Conservation (phyloP, 2,329 filamentous ascomycete species). For the Hymenoscyphus albidus region DNA sequence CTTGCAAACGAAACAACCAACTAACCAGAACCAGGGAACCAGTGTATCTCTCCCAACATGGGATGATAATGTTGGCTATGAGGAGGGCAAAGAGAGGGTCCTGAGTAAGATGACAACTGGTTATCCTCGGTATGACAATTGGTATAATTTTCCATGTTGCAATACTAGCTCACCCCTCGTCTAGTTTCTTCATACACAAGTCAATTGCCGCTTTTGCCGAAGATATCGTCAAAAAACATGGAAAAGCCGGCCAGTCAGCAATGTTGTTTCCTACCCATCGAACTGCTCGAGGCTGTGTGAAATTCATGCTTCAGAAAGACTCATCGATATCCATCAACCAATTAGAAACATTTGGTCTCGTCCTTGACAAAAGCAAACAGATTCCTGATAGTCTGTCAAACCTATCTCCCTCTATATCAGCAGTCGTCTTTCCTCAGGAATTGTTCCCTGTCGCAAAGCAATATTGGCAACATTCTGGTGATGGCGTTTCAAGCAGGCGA, state of each 20-base stretch:
- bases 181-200: constrained; percentile 86
- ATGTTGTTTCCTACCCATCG: constrained; percentile 77
- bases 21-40: constrained; percentile 64
- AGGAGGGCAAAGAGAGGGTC: constrained; percentile 90
- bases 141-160: neutral
- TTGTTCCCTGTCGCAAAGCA: constrained; percentile 75
- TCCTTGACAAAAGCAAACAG: constrained; percentile 54
- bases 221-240: constrained; percentile 63
- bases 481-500: constrained; percentile 84
- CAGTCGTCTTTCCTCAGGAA: constrained; percentile 66
- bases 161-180: constrained; percentile 24
- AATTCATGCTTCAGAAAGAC: constrained; percentile 64
- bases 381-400: constrained; percentile 49
- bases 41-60: constrained; percentile 95
- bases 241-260: constrained; percentile 59
- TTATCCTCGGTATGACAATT: constrained; percentile 68
- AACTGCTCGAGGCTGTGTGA: constrained; percentile 67
- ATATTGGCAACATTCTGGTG: constrained; percentile 96
- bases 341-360: constrained; percentile 58
- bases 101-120: constrained; percentile 79
- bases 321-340: constrained; percentile 47
- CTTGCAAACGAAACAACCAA: constrained; percentile 2
- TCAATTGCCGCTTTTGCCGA: constrained; percentile 70
- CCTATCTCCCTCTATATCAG: constrained; percentile 59
- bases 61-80: constrained; percentile 86